Evolutionary conservation across 805 yeast species (phyloP).

Genomic region (Candida morakotiae): DNA sequence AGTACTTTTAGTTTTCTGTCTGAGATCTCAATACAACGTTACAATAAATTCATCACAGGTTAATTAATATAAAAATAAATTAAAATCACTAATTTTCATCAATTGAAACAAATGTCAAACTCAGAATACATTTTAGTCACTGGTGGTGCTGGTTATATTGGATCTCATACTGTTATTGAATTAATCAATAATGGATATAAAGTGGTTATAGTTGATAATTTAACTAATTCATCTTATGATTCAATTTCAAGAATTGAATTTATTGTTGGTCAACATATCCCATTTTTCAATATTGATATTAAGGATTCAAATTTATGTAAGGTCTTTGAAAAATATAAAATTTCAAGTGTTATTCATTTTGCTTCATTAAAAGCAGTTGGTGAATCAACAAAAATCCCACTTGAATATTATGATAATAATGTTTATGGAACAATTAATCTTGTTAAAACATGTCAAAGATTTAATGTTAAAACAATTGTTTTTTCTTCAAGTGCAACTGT

Average conservation of each 20-base stretch:
- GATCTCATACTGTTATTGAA: slow-evolving; percentile 73
- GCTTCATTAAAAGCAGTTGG: slow-evolving; percentile 85
- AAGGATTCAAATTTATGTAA: slow-evolving; percentile 43
- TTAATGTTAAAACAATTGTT: slow-evolving; percentile 50
- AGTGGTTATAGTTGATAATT: slow-evolving; percentile 71
- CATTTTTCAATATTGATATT: slow-evolving; percentile 57
- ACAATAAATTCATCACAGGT: background rate
- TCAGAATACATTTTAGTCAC: slow-evolving; percentile 53
- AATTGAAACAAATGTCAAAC: slow-evolving; percentile 5
- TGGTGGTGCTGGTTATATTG: slow-evolving; percentile 87
- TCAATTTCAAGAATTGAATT: slow-evolving; percentile 60
- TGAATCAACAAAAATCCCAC: slow-evolving; percentile 66
- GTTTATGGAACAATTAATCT: slow-evolving; percentile 61
- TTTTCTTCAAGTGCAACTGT: slow-evolving; percentile 82
- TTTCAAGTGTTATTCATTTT: slow-evolving; percentile 67
- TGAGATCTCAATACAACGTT: background rate
- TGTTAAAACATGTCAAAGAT: slow-evolving; percentile 47
- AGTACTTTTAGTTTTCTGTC: background rate
- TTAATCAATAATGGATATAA: slow-evolving; percentile 57
- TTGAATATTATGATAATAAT: slow-evolving; percentile 65
- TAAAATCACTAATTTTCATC: background rate
- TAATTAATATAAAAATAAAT: background rate
- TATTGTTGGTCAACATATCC: slow-evolving; percentile 45
- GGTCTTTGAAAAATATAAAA: slow-evolving; percentile 46
- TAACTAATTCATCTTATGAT: slow-evolving; percentile 62